These are phyloP conservation scores for Sugiyamaella floridensis DNA, from an alignment of 805 yeast genomes.

Conservation along the genomic window DNA sequence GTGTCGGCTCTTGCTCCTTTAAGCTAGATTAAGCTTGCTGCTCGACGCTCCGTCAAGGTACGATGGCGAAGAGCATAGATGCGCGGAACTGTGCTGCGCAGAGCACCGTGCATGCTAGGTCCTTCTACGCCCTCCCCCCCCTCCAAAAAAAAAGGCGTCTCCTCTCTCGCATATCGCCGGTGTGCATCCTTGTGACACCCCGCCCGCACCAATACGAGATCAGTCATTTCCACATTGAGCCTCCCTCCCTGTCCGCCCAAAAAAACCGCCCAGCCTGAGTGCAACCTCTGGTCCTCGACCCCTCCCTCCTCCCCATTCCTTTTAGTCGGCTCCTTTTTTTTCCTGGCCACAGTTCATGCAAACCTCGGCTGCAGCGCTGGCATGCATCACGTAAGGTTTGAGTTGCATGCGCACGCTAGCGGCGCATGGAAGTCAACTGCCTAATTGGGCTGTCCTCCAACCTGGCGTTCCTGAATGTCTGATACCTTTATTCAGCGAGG, in stretches of 20 bases:
- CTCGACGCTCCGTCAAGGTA: neutral
- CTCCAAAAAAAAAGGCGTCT: no score
- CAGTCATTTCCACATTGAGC: no score
- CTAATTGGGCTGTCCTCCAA: neutral
- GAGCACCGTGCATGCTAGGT: no score
- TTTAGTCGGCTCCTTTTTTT: neutral
- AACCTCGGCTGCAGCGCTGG: neutral
- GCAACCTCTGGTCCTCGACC: no score
- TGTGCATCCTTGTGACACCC: no score
- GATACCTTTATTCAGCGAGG: neutral
- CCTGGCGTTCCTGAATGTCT: neutral
- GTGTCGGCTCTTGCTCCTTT: neutral
- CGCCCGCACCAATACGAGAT: no score
- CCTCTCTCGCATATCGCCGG: no score
- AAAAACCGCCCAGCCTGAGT: no score
- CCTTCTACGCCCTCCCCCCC: no score
- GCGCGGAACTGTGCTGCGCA: neutral
- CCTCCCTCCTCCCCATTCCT: no score
- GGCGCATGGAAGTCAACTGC: neutral
- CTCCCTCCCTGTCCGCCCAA: no score
- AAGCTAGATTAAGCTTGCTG: neutral
- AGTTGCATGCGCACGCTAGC: neutral
- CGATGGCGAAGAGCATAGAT: neutral
- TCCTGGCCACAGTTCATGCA: neutral
- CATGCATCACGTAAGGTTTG: neutral